Base-by-base conservation (phyloP, 805 yeast species). In the Lipomyces chichibuensis region DNA sequence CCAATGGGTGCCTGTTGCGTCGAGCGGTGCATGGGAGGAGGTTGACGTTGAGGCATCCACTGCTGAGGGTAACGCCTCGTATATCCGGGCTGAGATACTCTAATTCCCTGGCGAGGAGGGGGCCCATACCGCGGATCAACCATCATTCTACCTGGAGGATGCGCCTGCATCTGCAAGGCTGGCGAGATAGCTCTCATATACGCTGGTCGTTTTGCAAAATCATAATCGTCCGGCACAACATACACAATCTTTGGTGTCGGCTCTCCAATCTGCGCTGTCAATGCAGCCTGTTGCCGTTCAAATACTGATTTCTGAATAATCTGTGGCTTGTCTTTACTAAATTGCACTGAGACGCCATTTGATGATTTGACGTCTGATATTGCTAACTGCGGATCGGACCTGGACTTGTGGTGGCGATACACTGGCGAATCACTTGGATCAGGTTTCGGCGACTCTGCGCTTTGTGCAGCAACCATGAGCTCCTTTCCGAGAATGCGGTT, bases 171-270 rank as follows among this genome's bases (percentile, higher is more conserved):
- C 35, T n/a, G 32, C 64, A 56, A 14, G 13, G 56, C 60, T 27
- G 64, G 60, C 4, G 64, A 62, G 57, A 56, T 46, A 13, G 56
- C 17, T 46, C 60, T 39, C 39, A 56, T 23, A 20, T 37, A 35
- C 23, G n/a, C 9, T n/a, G 49, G 49, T n/a, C 20, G 49, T 8
- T 43, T 23, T 43, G 49, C 49, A 5, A 43, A 17, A 43, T 3
- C 49, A 9, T 63, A 63, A n/a, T 63, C 65, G n/a, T 57, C 62
- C 3, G 57, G 61, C 9, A 60, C 58, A 61, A 57, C 43, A 20
- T 52, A 49, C 9, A 63, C 60, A 49, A 57, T 51, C 9, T 60
- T 49, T 33, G 60, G 33, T n/a, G 65, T 37, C 46, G 52, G 37
- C 32, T 43, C 56, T 9, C 57, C 60, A 49, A 39, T 60, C 59